A percentile compares a stretch with the other conserved stretches of the same genome.
Conservation (phyloP, 306 rosid species). For the Sicyos edulis region DNA sequence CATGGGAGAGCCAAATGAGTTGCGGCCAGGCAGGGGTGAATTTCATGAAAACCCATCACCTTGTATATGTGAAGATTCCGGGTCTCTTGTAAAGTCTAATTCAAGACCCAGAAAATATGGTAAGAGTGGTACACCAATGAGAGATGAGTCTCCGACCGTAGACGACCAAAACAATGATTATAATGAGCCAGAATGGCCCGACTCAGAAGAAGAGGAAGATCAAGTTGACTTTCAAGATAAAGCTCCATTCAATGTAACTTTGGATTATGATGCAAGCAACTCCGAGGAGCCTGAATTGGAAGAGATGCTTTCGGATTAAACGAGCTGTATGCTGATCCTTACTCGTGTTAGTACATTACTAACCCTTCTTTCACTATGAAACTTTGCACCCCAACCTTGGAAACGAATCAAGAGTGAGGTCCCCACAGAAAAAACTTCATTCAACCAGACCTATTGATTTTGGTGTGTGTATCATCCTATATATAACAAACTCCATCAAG, state of each 20-base stretch:
- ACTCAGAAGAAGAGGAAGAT: constrained; percentile 65
- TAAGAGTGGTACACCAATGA: constrained; percentile 37
- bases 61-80: constrained; percentile 81
- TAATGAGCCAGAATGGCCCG: constrained; percentile 57
- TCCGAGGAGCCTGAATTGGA: constrained; percentile 80
- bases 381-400: too few species aligned
- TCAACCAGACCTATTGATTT: too few species aligned
- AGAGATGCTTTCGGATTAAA: constrained; percentile 81
- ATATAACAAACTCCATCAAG: too few species aligned
- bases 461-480: not conserved
- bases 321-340: constrained; percentile 17
- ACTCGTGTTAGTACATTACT: too few species aligned
- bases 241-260: constrained; percentile 41
- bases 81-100: constrained; percentile 37
- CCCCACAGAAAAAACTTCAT: too few species aligned
- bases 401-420: too few species aligned
- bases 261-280: constrained; percentile 57
- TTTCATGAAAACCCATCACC: constrained; percentile 92
- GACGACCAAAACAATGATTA: constrained; percentile 45
- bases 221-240: constrained; percentile 48
- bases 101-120: constrained; percentile 44
- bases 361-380: too few species aligned
- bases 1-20: constrained; percentile 90
- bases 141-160: constrained; percentile 30
- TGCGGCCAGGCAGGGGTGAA: constrained; percentile 90